Percentiles rank a stretch among this genome's conserved stretches.
Evolutionary conservation across 208 protist genomes (phyloP).

Genomic region (Acanthamoeba culbertsoni): DNA sequence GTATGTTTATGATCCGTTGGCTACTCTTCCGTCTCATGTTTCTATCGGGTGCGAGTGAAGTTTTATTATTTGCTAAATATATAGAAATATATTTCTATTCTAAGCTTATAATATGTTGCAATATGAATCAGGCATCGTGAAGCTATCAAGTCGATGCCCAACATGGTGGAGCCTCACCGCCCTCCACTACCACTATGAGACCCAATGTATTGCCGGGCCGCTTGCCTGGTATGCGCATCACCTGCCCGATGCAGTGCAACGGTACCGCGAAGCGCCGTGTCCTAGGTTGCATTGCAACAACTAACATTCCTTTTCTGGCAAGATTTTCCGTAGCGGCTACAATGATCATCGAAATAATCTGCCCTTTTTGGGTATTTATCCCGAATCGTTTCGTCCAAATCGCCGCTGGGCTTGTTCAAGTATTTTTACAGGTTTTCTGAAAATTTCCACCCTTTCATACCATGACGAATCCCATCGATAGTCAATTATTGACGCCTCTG

Average conservation of each 20-base stretch:
- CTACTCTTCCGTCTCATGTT: conserved; percentile 67
- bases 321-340: neutral
- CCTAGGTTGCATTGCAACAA: neutral
- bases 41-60: conserved; percentile 49
- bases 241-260: conserved; percentile 58
- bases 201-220: conserved; percentile 73
- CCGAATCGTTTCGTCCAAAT: conserved; percentile 50
- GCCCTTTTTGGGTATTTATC: conserved; percentile 64
- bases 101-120: neutral
- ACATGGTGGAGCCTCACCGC: conserved; percentile 74
- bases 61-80: too few relatives aligned
- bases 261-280: conserved; percentile 12
- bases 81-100: conserved; percentile 62
- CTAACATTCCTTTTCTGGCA: neutral
- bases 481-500: neutral
- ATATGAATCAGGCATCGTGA: neutral
- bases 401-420: conserved; percentile 37
- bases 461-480: too few relatives aligned
- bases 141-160: conserved; percentile 56
- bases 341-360: conserved; percentile 56
- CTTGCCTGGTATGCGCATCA: conserved; percentile 74
- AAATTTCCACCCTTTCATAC: neutral
- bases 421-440: conserved; percentile 53
- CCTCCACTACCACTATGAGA: conserved; percentile 75
- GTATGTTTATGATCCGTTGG: conserved; percentile 38